A percentile compares a stretch with the other conserved stretches of the same genome.
phyloP scores from a whole-genome alignment of 1,139 yeast species.

The Candida sp. region DNA sequence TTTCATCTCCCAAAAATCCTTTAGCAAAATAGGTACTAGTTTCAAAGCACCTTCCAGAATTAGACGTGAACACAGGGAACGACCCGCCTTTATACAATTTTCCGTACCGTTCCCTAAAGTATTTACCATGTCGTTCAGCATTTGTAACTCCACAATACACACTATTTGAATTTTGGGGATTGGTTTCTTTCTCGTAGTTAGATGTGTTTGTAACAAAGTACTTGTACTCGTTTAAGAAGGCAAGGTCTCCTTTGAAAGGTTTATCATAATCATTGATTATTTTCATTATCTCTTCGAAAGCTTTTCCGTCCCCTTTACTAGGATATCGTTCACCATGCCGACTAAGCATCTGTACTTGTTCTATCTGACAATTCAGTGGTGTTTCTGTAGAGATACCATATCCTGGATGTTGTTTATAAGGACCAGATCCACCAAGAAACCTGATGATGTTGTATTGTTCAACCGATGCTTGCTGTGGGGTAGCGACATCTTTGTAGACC shows the following conservation, averaged over 20 bases:
- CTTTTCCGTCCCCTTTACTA: conserved; percentile 22
- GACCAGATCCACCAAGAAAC: conserved; percentile 46
- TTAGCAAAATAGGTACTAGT: conserved; percentile 29
- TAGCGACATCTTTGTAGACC: conserved; percentile 27
- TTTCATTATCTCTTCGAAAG: conserved; percentile 13
- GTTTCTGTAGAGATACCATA: conserved; percentile 42
- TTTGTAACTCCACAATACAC: conserved; percentile 27
- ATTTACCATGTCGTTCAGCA: conserved; percentile 32
- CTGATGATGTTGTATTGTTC: conserved; percentile 40
- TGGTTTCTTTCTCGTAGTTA: conserved; percentile 29
- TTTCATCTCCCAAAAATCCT: conserved; percentile 30
- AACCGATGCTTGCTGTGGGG: conserved; percentile 34
- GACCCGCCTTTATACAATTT: conserved; percentile 18
- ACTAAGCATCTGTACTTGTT: conserved; percentile 60
- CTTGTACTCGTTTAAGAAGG: conserved; percentile 29
- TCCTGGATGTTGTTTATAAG: conserved; percentile 43
- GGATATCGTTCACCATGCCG: conserved; percentile 82
- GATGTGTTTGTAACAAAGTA: conserved; percentile 25
- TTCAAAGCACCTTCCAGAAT: conserved; percentile 26
- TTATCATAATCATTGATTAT: conserved; percentile 19
- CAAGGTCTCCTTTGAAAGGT: conserved; percentile 27
- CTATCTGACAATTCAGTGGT: conserved; percentile 53
- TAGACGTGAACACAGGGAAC: conserved; percentile 33
- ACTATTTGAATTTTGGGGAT: conserved; percentile 23
- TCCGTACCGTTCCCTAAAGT: conserved; percentile 30